Conservation (phyloP, 1,284 basidiomycete genomes). For the Austropuccinia psidii region DNA sequence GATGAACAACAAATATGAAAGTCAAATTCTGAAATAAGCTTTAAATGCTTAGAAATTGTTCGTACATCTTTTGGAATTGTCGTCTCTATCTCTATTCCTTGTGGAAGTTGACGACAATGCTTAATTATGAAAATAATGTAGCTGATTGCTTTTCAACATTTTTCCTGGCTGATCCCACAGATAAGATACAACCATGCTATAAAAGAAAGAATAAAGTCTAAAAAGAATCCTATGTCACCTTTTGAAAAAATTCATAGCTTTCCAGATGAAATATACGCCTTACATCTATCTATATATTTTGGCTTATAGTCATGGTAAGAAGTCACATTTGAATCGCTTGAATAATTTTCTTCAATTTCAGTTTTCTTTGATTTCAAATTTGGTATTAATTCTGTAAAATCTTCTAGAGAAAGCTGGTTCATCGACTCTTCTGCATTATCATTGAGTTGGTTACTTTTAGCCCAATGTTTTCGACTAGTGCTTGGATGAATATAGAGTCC, state of each 20-base stretch:
- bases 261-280: no score
- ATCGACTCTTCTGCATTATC: no score
- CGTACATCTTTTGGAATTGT: constrained; percentile 2
- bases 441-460: neutral
- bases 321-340: no score
- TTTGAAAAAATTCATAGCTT: no score
- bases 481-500: constrained; percentile 4
- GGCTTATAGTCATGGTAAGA: no score
- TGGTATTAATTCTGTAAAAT: no score
- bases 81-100: neutral
- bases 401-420: no score
- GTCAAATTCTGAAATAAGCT: neutral
- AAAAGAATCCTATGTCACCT: no score
- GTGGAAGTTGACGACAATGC: constrained; percentile 3
- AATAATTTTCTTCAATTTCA: no score
- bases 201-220: constrained; percentile 13
- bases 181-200: constrained; percentile 4
- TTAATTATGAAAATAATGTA: constrained; percentile 7
- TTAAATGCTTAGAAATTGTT: constrained; percentile 3
- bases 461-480: neutral
- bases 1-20: neutral
- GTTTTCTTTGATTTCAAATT: no score
- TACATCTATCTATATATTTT: no score
- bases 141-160: neutral
- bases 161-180: constrained; percentile 7